Conservation (phyloP, 2,329 filamentous ascomycete species). For the Alternaria novae-zelandiae region DNA sequence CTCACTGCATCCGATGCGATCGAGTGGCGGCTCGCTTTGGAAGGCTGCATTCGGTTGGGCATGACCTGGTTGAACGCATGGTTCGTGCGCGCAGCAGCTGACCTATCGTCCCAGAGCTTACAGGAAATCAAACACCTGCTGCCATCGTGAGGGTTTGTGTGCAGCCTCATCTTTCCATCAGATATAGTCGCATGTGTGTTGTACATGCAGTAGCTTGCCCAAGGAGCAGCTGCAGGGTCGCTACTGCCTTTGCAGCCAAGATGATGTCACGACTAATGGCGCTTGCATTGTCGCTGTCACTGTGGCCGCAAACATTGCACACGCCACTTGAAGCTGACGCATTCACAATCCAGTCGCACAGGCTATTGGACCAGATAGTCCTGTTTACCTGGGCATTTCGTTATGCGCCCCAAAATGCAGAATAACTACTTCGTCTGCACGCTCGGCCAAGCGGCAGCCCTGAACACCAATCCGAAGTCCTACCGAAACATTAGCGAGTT, state of each 20-base stretch:
- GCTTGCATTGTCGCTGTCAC: not conserved
- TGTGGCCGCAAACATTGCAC: not conserved
- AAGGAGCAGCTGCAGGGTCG: conserved; percentile 4
- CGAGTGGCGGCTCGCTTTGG: not conserved
- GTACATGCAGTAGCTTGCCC: not conserved
- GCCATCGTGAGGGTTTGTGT: not conserved
- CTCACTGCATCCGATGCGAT: not conserved
- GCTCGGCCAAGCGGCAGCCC: conserved; percentile 59
- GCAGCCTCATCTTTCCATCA: not conserved
- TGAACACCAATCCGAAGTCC: conserved; percentile 44
- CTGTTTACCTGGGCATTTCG: not conserved
- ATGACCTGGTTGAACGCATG: conserved; percentile 5
- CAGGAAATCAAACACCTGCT: not conserved
- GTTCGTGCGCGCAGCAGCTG: conserved; percentile 6
- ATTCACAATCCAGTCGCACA: not conserved
- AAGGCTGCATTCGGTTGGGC: not conserved
- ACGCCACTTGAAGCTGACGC: not conserved
- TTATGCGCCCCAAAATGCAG: conserved; percentile 24
- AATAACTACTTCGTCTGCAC: conserved; percentile 67
- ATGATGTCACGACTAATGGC: conserved; percentile 40
- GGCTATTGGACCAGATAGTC: not conserved
- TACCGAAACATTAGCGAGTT: conserved; percentile 59
- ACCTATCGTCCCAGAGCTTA: not conserved
- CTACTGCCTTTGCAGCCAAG: conserved; percentile 9
- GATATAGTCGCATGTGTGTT: not conserved